Percentiles rank a stretch among this genome's conserved stretches.
Conservation (phyloP, 164 flowering plant genomes). For the Tetracentron sinense region DNA sequence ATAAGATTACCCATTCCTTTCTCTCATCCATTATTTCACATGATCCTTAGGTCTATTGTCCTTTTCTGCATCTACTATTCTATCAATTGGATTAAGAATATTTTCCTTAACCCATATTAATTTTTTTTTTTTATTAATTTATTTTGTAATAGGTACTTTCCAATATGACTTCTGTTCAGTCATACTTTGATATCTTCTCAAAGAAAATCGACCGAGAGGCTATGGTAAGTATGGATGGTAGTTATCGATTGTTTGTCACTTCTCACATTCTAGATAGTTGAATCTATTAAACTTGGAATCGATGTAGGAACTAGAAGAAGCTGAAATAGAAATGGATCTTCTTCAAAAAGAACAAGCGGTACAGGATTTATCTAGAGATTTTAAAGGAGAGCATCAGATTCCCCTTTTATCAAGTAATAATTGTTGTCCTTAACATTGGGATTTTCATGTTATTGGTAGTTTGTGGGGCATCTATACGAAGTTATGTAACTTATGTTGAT, state of each 20-base stretch:
- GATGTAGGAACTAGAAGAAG: conserved; percentile 77
- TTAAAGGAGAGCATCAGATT: conserved; percentile 23
- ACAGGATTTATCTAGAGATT: conserved; percentile 30
- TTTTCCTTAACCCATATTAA: not conserved
- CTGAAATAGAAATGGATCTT: conserved; percentile 78
- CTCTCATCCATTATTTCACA: no score
- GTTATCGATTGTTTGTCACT: not conserved
- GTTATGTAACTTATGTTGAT: not conserved
- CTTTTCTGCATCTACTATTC: not conserved
- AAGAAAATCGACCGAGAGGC: conserved; percentile 45
- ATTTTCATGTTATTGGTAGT: conserved; percentile 1
- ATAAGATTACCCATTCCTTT: no score
- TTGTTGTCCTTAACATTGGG: not conserved
- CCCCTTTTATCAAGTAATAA: conserved; percentile 36
- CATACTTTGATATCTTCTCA: conserved; percentile 69
- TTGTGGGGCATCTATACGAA: not conserved
- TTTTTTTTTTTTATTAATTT: not conserved
- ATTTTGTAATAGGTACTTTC: conserved; percentile 53
- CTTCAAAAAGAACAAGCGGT: conserved; percentile 45
- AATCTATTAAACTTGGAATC: conserved; percentile 4
- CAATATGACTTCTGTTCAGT: conserved; percentile 54
- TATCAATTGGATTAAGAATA: not conserved
- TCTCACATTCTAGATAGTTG: not conserved
- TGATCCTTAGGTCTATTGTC: no score
- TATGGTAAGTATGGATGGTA: conserved; percentile 38